Evolutionary conservation across 2,329 filamentous ascomycete species (phyloP), one percentile per base, ranked within the genome.

Genomic region (Dactylellina cionopaga): DNA sequence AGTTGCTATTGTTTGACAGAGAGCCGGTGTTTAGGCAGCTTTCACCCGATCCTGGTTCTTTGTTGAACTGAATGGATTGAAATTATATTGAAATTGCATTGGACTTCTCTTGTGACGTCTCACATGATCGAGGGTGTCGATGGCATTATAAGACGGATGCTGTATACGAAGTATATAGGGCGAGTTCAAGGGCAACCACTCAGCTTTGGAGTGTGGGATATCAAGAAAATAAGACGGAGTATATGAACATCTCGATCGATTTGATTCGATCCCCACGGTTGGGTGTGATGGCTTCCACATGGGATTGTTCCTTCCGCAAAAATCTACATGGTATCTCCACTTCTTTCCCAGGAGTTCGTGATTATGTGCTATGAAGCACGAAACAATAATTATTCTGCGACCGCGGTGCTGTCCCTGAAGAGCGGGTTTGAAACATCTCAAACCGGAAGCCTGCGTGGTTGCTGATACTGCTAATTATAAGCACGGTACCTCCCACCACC

Each of bases 361-460:
- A 25, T n/a, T n/a, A n/a, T n/a, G n/a, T n/a, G n/a, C n/a, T n/a
- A n/a, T n/a, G n/a, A 47, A 4, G 19, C 11, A 33, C 24, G 43
- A 47, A 47, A 39, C 22, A n/a, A 51, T 41, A 62, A 62, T 62
- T 44, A 62, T 62, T 62, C 47, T 52, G 59, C 46, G 60, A 54
- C 49, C 60, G 19, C 31, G 47, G 37, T 44, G 55, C 56, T 37
- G 56, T 62, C 41, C 65, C 49, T 70, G 64, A 60, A 39, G 39
- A 60, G 47, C 46, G 47, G 63, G 62, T 69, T n/a, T 69, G 65
- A 70, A 70, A 70, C 65, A 70, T 70, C 33, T 49, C 44, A 52
- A 62, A 51, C 58, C 63, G 22, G 54, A 44, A 56, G 37, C 54
- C 54, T 24, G 54, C 47, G 52, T 55, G 52, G 31, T 55, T 47